phyloP scores from a whole-genome alignment of 768 basidiomycete genomes.

The Paxillus rubicundulus region DNA sequence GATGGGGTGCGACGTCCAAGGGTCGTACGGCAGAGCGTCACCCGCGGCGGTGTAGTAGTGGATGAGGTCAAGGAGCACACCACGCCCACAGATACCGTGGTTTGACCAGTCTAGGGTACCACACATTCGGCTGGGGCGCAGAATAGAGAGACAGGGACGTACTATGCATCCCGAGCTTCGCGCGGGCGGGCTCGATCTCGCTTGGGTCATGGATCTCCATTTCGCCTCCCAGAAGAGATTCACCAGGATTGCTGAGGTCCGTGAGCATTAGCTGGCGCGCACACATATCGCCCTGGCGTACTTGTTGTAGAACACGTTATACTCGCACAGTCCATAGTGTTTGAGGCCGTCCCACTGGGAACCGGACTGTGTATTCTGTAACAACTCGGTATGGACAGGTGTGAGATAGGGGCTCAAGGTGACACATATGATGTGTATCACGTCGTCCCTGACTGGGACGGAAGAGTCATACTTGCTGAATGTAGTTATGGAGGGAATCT shows the following conservation, averaged over 20 bases:
- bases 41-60: slow-evolving; percentile 43
- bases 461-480: slow-evolving; percentile 19
- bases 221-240: slow-evolving; percentile 43
- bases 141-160: slow-evolving; percentile 20
- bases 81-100: slow-evolving; percentile 68
- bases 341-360: slow-evolving; percentile 69
- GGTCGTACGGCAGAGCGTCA: slow-evolving; percentile 54
- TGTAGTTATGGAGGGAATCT: slow-evolving; percentile 50
- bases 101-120: slow-evolving; percentile 57
- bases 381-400: background rate
- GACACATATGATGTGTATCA: slow-evolving; percentile 50
- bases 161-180: slow-evolving; percentile 69
- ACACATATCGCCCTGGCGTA: slow-evolving; percentile 19
- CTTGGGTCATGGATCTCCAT: slow-evolving; percentile 48
- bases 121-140: background rate
- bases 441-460: slow-evolving; percentile 39
- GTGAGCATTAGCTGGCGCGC: background rate
- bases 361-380: slow-evolving; percentile 68
- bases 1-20: slow-evolving; percentile 56
- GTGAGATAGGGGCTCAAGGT: background rate
- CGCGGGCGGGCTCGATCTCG: slow-evolving; percentile 43
- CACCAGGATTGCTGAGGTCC: slow-evolving; percentile 40
- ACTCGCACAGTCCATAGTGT: slow-evolving; percentile 52
- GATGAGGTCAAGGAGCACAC: slow-evolving; percentile 65
- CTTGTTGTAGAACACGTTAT: slow-evolving; percentile 65